Base-by-base conservation (phyloP, 2,329 filamentous ascomycete genomes). In the Diaporthe citrichinensis region DNA sequence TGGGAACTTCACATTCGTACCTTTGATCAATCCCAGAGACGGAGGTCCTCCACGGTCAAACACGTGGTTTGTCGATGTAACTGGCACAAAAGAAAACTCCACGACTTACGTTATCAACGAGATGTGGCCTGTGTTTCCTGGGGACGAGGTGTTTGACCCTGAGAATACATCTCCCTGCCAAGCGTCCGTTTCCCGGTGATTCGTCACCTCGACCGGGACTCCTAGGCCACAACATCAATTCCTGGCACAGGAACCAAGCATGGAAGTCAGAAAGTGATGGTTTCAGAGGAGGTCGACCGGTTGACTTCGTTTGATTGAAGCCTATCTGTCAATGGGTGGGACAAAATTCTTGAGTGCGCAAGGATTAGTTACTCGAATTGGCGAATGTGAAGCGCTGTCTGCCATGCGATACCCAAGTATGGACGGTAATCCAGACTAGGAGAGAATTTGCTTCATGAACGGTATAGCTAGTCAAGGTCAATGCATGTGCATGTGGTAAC, bases 41-140 rank as follows among this genome's bases (percentile, higher is more conserved):
- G 61, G 61, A 15, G 3, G 2, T 2, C 28, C 61, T 15, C 8
- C 28, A 4, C 10, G 12, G 1, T 31, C 61, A 17, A 4, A 34
- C 20, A 49, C 41, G 10, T 49, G 9, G 28, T 49, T 15, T 8
- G 1, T 67, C 41, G 28, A n/a, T 36, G 61, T 67, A 12, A 34
- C 1, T 15, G 61, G 41, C 6, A 67, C 61, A 6, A 17, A 1
- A n/a, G 10, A 36, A 4, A 34, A 49, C 41, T 34, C 61, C 12
- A 15, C 20, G 3, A 67, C 61, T 4, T 67, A 34, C 12, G 7
- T 20, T 4, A 67, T 67, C 61, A 67, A 67, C 61, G 61, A 67
- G 6, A 67, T 67, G 6, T 67, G 61, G 61, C 61, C 61, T 0
- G 61, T 67, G 61, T 67, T 49, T 49, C 61, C 61, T n/a, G 61